Evolutionary conservation across 768 basidiomycete genomes (phyloP).

Genomic region (Fibroporia radiculosa): DNA sequence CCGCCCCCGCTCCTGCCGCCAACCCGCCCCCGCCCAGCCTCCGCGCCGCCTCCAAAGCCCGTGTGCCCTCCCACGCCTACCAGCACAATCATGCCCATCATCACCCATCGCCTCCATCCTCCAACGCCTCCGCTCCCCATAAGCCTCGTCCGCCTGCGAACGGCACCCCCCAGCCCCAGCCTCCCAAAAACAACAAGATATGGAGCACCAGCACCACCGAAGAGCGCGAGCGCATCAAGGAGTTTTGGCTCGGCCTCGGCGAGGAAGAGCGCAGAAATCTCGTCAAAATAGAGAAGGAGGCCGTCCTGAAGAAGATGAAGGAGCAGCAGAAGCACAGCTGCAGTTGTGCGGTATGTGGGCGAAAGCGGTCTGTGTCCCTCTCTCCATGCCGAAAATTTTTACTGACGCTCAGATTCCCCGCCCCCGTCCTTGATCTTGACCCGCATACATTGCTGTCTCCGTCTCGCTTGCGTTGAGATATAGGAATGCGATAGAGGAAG

Average conservation of each 20-base stretch:
- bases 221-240: conserved; percentile 95
- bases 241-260: conserved; percentile 92
- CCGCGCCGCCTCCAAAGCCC: conserved; percentile 46
- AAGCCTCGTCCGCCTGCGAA: conserved; percentile 30
- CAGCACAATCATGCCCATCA: conserved; percentile 45
- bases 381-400: conserved; percentile 21
- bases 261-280: conserved; percentile 88
- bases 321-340: conserved; percentile 98
- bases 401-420: conserved; percentile 11
- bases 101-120: conserved; percentile 44
- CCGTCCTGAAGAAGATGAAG: conserved; percentile 98
- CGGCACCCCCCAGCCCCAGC: conserved; percentile 23
- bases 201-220: conserved; percentile 91
- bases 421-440: conserved; percentile 15
- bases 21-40: conserved; percentile 26
- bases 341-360: conserved; percentile 90
- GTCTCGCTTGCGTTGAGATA: conserved; percentile 12
- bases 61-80: conserved; percentile 43
- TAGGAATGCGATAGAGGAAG: conserved; percentile 97
- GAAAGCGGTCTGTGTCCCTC: conserved; percentile 76
- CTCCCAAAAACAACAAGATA: conserved; percentile 67
- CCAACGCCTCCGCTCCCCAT: conserved; percentile 30
- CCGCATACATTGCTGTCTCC: conserved; percentile 11
- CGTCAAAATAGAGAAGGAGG: conserved; percentile 97
- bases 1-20: conserved; percentile 28